Evolutionary conservation across 1,284 basidiomycete species (phyloP).

Genomic region (Microbotryum lychnidis-dioicae): DNA sequence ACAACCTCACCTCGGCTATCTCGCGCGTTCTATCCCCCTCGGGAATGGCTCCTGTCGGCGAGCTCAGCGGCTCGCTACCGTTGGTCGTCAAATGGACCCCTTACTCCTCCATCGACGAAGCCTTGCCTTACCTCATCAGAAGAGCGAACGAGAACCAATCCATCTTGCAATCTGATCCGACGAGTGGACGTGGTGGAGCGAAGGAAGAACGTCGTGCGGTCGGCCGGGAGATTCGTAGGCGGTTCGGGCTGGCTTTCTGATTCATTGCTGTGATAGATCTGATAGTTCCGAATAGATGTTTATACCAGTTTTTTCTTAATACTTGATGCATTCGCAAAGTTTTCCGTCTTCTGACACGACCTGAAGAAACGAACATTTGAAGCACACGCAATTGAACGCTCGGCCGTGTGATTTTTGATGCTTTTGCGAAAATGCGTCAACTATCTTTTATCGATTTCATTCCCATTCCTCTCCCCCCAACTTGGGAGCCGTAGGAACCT

Average conservation of each 20-base stretch:
- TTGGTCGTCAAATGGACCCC: constrained; percentile 33
- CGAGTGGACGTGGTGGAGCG: constrained; percentile 29
- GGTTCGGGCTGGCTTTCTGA: constrained; percentile 24
- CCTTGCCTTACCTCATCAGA: constrained; percentile 34
- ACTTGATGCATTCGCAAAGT: no score
- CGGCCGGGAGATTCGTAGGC: constrained; percentile 27
- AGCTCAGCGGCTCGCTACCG: constrained; percentile 8
- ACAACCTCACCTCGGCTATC: constrained; percentile 33
- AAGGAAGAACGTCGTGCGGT: constrained; percentile 30
- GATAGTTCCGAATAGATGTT: no score
- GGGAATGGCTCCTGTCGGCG: background rate
- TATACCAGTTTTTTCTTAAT: no score
- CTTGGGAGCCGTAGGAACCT: no score
- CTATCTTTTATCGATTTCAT: no score
- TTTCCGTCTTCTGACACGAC: no score
- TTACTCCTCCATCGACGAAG: constrained; percentile 32
- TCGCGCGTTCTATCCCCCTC: constrained; percentile 20
- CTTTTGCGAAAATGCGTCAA: no score
- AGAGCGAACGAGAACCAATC: constrained; percentile 35
- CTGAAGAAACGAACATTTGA: no score
- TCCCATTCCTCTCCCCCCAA: no score
- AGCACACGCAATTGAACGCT: no score
- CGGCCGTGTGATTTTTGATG: no score
- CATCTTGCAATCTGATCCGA: constrained; percentile 31
- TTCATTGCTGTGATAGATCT: background rate